These are phyloP conservation scores for Penicillium aurantiogriseum DNA, from an alignment of 2,329 filamentous ascomycete species.

Conservation along the genomic window DNA sequence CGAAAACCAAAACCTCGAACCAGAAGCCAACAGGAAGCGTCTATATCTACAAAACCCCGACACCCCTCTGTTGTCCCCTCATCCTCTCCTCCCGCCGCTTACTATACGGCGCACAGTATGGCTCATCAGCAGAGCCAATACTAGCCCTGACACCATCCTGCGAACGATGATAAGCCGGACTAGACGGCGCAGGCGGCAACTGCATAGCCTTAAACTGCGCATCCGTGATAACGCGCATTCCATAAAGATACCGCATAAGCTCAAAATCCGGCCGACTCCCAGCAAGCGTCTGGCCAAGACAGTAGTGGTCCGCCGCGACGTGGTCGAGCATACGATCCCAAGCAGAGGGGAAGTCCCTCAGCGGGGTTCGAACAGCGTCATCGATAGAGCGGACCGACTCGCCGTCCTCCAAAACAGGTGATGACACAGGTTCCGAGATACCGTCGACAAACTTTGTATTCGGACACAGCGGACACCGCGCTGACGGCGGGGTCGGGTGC, in stretches of 20 bases:
- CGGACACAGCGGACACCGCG: constrained; percentile 46
- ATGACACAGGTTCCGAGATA: constrained; percentile 16
- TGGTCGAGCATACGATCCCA: constrained; percentile 47
- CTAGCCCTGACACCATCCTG: constrained; percentile 37
- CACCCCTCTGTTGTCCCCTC: constrained; percentile 34
- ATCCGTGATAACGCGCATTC: constrained; percentile 42
- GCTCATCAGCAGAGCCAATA: constrained; percentile 42
- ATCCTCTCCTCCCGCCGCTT: constrained; percentile 41
- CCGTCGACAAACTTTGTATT: constrained; percentile 21
- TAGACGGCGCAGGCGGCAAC: constrained; percentile 38
- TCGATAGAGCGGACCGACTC: neutral
- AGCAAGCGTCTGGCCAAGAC: constrained; percentile 41
- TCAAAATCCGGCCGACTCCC: constrained; percentile 44
- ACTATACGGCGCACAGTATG: constrained; percentile 41
- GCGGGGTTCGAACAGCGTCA: neutral
- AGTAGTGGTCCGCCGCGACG: constrained; percentile 42
- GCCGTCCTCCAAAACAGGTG: neutral
- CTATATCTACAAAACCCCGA: constrained; percentile 29
- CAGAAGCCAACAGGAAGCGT: neutral
- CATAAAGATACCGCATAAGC: constrained; percentile 48
- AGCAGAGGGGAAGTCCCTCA: constrained; percentile 24
- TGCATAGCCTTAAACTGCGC: constrained; percentile 47
- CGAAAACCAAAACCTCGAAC: constrained; percentile 1
- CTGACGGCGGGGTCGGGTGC: constrained; percentile 39
- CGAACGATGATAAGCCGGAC: constrained; percentile 38